Percentiles rank a stretch among this genome's conserved stretches.
These are phyloP conservation scores for Rosa multiflora DNA, from an alignment of 306 rosid species.

Conservation along the genomic window DNA sequence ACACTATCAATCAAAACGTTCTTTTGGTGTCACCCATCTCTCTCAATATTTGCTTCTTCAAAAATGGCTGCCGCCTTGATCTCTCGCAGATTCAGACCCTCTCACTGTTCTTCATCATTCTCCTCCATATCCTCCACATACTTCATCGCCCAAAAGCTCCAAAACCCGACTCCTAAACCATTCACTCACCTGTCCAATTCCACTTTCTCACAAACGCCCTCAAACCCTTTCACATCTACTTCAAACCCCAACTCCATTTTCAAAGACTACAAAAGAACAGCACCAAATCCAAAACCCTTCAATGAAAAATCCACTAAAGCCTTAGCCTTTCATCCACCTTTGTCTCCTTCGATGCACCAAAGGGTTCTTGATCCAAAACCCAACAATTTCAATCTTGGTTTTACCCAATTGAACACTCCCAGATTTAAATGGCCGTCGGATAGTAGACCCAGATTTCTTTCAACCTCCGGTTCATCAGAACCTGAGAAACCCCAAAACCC, in stretches of 20 bases:
- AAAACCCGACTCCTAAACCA: conserved; percentile 10
- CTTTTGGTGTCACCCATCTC: neutral
- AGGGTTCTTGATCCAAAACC: neutral
- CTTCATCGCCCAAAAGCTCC: conserved; percentile 2
- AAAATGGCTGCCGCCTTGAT: conserved; percentile 76
- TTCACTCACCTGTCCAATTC: conserved; percentile 15
- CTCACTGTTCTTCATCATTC: conserved; percentile 2
- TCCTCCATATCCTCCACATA: conserved; percentile 15
- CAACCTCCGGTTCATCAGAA: conserved; percentile 43
- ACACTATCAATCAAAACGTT: neutral
- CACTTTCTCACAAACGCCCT: conserved; percentile 1
- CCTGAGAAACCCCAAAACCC: conserved; percentile 38
- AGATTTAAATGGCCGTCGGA: neutral
- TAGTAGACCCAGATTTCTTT: conserved; percentile 36
- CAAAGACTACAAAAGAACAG: neutral
- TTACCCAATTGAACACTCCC: conserved; percentile 5
- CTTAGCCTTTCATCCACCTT: conserved; percentile 8
- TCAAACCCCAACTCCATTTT: conserved; percentile 12
- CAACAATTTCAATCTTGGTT: neutral
- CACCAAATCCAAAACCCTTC: conserved; percentile 1
- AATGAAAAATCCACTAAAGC: neutral
- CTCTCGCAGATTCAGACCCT: conserved; percentile 50
- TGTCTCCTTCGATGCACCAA: neutral
- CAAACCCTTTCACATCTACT: neutral
- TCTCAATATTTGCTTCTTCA: neutral